A percentile compares a stretch with the other conserved stretches of the same genome.
Evolutionary conservation across 371 early-diverging fungal species (phyloP).

Genomic region (Dichotomocladium elegans): DNA sequence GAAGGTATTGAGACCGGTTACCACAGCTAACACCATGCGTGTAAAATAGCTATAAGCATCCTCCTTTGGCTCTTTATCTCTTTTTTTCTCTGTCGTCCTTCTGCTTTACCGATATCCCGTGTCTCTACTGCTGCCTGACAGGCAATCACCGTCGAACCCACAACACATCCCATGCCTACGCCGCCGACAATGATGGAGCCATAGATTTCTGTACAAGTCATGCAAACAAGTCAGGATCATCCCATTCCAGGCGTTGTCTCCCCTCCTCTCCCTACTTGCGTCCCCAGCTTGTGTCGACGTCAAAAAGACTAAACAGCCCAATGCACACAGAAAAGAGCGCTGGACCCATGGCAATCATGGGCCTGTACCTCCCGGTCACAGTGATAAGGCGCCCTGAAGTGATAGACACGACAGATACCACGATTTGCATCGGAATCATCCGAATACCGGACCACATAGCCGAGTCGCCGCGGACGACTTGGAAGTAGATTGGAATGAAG

Average conservation of each 20-base stretch:
- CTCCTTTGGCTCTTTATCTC: neutral
- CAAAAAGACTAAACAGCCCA: slow-evolving; percentile 26
- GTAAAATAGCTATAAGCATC: neutral
- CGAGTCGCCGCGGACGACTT: slow-evolving; percentile 54
- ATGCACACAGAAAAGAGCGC: slow-evolving; percentile 22
- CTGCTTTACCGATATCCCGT: neutral
- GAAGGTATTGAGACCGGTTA: slow-evolving; percentile 36
- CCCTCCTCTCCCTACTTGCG: slow-evolving; percentile 6
- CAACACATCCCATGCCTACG: slow-evolving; percentile 22
- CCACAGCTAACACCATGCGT: slow-evolving; percentile 26
- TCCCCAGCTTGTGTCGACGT: slow-evolving; percentile 18
- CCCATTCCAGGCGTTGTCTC: neutral
- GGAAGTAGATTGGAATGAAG: slow-evolving; percentile 74
- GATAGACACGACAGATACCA: slow-evolving; percentile 26
- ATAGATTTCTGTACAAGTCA: slow-evolving; percentile 15
- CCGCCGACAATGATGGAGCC: slow-evolving; percentile 34
- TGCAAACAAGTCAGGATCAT: neutral
- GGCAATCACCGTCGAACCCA: slow-evolving; percentile 32
- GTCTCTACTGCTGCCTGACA: slow-evolving; percentile 32
- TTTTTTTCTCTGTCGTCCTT: neutral
- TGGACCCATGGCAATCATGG: slow-evolving; percentile 41
- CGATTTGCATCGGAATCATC: slow-evolving; percentile 46
- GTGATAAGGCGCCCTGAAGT: slow-evolving; percentile 35
- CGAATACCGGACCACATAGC: slow-evolving; percentile 52
- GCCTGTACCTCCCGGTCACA: slow-evolving; percentile 39